Base-by-base conservation (phyloP, 2,329 filamentous ascomycete genomes). In the Aspergillus jensenii region DNA sequence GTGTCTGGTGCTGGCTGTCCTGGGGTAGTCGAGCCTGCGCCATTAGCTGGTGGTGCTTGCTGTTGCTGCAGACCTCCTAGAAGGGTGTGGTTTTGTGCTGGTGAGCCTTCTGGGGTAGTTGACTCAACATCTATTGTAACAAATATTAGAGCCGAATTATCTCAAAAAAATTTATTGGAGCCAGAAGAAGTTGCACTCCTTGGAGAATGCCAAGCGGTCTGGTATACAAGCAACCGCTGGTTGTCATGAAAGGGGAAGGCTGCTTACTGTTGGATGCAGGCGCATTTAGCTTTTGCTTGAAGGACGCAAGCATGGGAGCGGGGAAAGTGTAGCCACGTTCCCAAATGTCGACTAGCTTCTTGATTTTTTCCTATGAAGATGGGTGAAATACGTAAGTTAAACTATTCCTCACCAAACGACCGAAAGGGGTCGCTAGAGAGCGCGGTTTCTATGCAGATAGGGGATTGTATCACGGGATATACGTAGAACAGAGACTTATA, bases 281-380 rank as follows among this genome's bases (percentile, higher is more conserved):
- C 60, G 85, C 82, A 62, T 82, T 88, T 68, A 96, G 75, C 76
- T 90, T 93, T 71, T 90, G 84, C 78, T 91, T 93, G 82, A 96
- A 96, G 39, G 85, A 86, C n/a, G 79, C 74, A 67, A 99, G 85
- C 86, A 96, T 88, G 54, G 87, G 76, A 43, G 83, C 74, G 25
- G 95, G 92, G 75, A 99, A 98, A 21, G 93, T 98, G 72, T 90
- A 88, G 64, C 91, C 91, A 71, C 95, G 95, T 74, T 97, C 93
- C 95, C 95, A 99, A 66, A 99, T 99, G 73, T 96, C 93, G 78
- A 98, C 82, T 67, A 99, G 85, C 76, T 98, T 98, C 73, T 84
- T 88, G 76, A 98, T 93, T 81, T 97, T 98, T 74, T 96, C 91
- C 90, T 95, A 89, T 65, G 49, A 57, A 68, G 57, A 73, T 65